Conservation (phyloP, 768 basidiomycete genomes). For the Pulveroboletus ravenelii region DNA sequence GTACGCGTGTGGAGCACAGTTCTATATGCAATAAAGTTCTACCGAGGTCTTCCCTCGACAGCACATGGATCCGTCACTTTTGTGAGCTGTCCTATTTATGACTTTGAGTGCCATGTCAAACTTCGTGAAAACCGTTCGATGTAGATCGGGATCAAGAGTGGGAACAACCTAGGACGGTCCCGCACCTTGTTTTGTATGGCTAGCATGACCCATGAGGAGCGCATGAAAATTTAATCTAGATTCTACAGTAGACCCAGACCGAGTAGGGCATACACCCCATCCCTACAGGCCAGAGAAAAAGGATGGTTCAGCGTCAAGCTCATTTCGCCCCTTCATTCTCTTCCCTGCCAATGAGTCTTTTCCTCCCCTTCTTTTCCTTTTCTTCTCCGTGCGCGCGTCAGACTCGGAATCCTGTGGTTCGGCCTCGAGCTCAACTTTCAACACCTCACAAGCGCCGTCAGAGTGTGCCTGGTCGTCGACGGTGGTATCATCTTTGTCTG, state of each 20-base stretch:
- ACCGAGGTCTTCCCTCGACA: neutral
- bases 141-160: neutral
- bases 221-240: neutral
- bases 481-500: slow-evolving; percentile 10
- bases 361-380: slow-evolving; percentile 55
- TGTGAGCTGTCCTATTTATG: neutral
- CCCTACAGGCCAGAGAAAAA: slow-evolving; percentile 64
- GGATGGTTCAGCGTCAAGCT: slow-evolving; percentile 49
- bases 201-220: neutral
- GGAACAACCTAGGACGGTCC: neutral
- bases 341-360: slow-evolving; percentile 45
- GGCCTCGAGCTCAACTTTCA: slow-evolving; percentile 19
- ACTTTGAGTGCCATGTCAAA: neutral
- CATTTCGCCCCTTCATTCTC: slow-evolving; percentile 58
- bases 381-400: slow-evolving; percentile 36
- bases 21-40: neutral
- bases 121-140: neutral
- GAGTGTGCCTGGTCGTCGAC: slow-evolving; percentile 11
- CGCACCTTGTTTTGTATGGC: neutral
- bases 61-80: neutral
- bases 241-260: neutral
- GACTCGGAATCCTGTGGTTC: slow-evolving; percentile 25
- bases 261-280: neutral
- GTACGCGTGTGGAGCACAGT: neutral
- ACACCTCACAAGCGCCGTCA: neutral